Base-by-base conservation (phyloP, 108 stramenopile species). In the Nitzschia putrida region DNA sequence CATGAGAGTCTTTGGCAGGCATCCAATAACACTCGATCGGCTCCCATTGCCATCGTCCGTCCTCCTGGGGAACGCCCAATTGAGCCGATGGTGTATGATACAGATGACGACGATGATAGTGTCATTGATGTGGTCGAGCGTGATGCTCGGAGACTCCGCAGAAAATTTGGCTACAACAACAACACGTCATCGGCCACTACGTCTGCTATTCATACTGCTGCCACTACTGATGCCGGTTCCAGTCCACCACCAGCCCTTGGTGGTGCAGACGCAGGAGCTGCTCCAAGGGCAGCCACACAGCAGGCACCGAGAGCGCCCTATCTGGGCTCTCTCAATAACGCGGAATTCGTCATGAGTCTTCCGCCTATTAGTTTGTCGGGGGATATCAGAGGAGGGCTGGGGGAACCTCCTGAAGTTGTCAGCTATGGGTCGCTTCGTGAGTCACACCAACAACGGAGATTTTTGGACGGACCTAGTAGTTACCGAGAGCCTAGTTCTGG, bases 351-450 rank as follows among this genome's bases (percentile, higher is more conserved):
- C 18, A 56, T 70, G 64, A 54, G 42, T 41, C 45, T 77, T 29
- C 76, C 76, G 20, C 69, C 69, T 7, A 77, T 77, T 38, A 69
- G 61, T 24, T 49, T 77, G 2, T 55, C 64, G 22, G 69, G 40
- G n/a, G 59, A 53, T 37, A 38, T 9, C 6, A 49, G 47, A 18
- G 44, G 44, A 11, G 47, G 47, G n/a, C 3, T 20, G 8, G 57
- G 39, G 24, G 69, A 66, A 37, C 69, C 76, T 23, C 69, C 76
- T 37, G 69, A 56, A 52, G 65, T 64, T 59, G 37, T 38, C 13
- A 71, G 57, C 43, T 77, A 77, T 38, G 76, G 76, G 20, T 77
- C 76, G 16, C 53, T 77, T 37, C 44, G 69, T 16, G 76, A 77
- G 29, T 77, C 76, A 8, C 76, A 77, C 56, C 57, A 71, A 44